A percentile compares a stretch with the other conserved stretches of the same genome.
phyloP scores from a whole-genome alignment of 2,329 filamentous ascomycete genomes.

The Furcasterigmium sp. region DNA sequence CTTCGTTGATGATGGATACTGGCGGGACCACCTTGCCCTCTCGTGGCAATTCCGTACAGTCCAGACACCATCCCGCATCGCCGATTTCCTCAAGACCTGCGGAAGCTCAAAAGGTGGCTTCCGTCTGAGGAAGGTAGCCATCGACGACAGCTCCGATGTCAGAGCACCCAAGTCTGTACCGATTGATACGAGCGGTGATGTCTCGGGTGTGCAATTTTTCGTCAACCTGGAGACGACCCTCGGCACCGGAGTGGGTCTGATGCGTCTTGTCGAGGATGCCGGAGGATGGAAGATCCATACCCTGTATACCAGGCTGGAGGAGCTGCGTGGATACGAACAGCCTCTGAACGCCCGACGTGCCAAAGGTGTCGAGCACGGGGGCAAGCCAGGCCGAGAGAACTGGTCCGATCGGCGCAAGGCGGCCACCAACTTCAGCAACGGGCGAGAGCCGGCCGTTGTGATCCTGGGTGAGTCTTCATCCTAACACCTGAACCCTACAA shows the following conservation, averaged over 20 bases:
- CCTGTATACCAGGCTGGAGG: conserved; percentile 53
- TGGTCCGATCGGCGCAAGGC: conserved; percentile 50
- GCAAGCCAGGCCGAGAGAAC: conserved; percentile 46
- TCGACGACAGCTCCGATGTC: conserved; percentile 20
- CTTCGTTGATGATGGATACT: conserved; percentile 42
- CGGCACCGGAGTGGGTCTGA: conserved; percentile 11
- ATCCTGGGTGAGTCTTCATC: conserved; percentile 34
- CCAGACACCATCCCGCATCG: conserved; percentile 2
- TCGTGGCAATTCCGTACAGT: conserved; percentile 46
- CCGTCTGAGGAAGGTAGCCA: conserved; percentile 2
- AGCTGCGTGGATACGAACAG: conserved; percentile 51
- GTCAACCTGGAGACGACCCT: conserved; percentile 11
- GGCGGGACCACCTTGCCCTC: conserved; percentile 53
- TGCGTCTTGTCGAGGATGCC: conserved; percentile 9
- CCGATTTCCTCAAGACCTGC: conserved; percentile 4
- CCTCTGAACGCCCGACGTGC: conserved; percentile 38
- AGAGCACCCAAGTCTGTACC: conserved; percentile 32
- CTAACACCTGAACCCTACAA: too few species aligned
- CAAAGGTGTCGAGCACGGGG: conserved; percentile 51
- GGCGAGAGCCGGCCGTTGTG: conserved; percentile 49
- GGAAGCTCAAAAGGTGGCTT: conserved; percentile 5
- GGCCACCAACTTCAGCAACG: conserved; percentile 41
- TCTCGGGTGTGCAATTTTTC: conserved; percentile 12
- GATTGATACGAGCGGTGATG: conserved; percentile 21
- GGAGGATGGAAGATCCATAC: conserved; percentile 56